These are phyloP conservation scores for Vitis labrusca DNA, from an alignment of 164 flowering plant genomes.

Conservation along the genomic window DNA sequence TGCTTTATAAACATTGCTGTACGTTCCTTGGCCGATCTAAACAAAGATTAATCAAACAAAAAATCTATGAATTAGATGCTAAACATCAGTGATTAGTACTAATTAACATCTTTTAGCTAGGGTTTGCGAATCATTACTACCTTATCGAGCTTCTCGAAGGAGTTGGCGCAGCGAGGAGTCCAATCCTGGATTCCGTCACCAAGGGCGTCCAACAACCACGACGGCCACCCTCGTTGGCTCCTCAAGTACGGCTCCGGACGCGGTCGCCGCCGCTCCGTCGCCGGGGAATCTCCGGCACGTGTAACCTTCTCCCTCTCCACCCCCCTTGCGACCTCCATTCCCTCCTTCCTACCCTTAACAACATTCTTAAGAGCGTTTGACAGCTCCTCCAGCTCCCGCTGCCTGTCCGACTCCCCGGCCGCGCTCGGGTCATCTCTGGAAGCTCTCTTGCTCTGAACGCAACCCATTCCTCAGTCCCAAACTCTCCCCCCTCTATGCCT, in stretches of 20 bases:
- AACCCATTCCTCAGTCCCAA: constrained; percentile 46
- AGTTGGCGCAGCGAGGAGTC: constrained; percentile 78
- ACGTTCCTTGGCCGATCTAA: constrained; percentile 95
- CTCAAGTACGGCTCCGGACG: constrained; percentile 19
- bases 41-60: constrained; percentile 4
- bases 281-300: constrained; percentile 22
- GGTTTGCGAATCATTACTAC: constrained; percentile 24
- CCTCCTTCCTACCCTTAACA: constrained; percentile 20
- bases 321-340: not conserved
- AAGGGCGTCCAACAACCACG: constrained; percentile 71
- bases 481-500: not conserved
- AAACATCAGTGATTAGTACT: not conserved
- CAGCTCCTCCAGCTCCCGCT: constrained; percentile 10
- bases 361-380: constrained; percentile 3
- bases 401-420: constrained; percentile 8
- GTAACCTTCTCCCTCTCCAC: constrained; percentile 15
- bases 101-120: not conserved
- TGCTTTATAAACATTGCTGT: constrained; percentile 96
- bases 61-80: not conserved
- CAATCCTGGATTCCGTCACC: constrained; percentile 76
- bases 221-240: constrained; percentile 66
- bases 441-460: constrained; percentile 39
- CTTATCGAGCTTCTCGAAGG: constrained; percentile 87
- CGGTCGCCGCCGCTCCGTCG: constrained; percentile 21
- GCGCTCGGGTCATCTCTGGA: constrained; percentile 15